Conservation (phyloP, 331 rosid genomes). For the Dryas integrifolia region DNA sequence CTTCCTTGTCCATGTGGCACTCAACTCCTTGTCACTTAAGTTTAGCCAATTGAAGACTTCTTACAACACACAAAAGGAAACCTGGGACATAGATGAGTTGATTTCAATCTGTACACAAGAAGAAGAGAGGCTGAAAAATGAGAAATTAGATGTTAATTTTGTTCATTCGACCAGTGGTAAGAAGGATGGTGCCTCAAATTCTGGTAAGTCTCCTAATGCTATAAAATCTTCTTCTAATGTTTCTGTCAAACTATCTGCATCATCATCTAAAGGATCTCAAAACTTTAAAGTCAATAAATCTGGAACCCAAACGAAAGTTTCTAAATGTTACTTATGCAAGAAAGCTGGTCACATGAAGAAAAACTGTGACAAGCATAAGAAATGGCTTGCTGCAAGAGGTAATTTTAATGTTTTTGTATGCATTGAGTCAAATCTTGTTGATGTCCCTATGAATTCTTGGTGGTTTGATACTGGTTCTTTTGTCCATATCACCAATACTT, state of each 20-base stretch:
- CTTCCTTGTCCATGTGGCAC: too few species aligned
- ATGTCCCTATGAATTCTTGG: not conserved
- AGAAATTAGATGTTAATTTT: too few species aligned
- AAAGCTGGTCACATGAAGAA: too few species aligned
- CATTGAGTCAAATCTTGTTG: not conserved
- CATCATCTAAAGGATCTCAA: not conserved
- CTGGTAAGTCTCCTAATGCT: too few species aligned
- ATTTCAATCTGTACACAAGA: not conserved
- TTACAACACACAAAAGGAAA: not conserved
- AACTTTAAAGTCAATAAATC: not conserved
- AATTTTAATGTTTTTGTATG: too few species aligned
- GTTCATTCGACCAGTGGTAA: too few species aligned
- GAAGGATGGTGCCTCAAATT: too few species aligned
- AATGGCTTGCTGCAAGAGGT: not conserved
- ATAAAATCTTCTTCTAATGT: too few species aligned
- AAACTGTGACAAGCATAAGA: not conserved
- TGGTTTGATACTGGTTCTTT: not conserved
- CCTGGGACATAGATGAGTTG: not conserved
- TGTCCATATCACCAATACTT: not conserved
- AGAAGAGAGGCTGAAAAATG: not conserved
- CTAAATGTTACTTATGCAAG: not conserved
- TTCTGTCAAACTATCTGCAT: too few species aligned
- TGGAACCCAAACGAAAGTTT: too few species aligned
- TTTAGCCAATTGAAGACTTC: not conserved
- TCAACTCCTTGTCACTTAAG: not conserved